These are phyloP conservation scores for Mycogone perniciosa DNA, from an alignment of 2,329 filamentous ascomycete species.

Conservation along the genomic window DNA sequence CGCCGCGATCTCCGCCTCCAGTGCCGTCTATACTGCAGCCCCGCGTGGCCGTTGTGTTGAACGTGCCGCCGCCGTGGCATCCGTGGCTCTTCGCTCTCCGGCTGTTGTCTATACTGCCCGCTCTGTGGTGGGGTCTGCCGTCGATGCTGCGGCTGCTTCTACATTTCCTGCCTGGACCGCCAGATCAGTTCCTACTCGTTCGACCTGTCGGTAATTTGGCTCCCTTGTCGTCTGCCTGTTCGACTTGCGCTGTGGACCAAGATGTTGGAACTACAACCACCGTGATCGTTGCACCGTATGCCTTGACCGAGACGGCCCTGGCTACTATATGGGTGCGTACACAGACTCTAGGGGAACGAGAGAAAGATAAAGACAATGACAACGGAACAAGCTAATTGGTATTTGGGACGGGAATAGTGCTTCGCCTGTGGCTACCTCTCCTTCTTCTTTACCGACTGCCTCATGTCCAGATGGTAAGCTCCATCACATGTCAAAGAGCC, in stretches of 20 bases:
- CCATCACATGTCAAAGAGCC: not conserved
- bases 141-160: constrained; percentile 63
- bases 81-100: constrained; percentile 66
- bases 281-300: constrained; percentile 23
- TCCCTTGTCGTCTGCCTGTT: not conserved
- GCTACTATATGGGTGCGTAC: constrained; percentile 66
- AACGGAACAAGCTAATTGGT: not conserved
- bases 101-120: constrained; percentile 64
- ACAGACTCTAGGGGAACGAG: not conserved
- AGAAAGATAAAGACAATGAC: not conserved
- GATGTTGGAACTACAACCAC: not conserved
- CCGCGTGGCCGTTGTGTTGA: constrained; percentile 70
- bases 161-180: constrained; percentile 45
- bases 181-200: constrained; percentile 24
- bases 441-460: constrained; percentile 77
- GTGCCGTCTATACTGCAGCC: constrained; percentile 56
- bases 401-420: constrained; percentile 44
- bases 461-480: constrained; percentile 73
- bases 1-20: constrained; percentile 4
- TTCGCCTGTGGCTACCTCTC: constrained; percentile 70
- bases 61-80: constrained; percentile 67
- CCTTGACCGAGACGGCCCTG: constrained; percentile 61
- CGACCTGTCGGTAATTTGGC: constrained; percentile 12
- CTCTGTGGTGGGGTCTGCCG: constrained; percentile 64
- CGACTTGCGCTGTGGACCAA: constrained; percentile 1